Percentiles rank a stretch among this genome's conserved stretches.
phyloP scores from a whole-genome alignment of 2,329 filamentous ascomycete species.

The Aspergillus terreus region DNA sequence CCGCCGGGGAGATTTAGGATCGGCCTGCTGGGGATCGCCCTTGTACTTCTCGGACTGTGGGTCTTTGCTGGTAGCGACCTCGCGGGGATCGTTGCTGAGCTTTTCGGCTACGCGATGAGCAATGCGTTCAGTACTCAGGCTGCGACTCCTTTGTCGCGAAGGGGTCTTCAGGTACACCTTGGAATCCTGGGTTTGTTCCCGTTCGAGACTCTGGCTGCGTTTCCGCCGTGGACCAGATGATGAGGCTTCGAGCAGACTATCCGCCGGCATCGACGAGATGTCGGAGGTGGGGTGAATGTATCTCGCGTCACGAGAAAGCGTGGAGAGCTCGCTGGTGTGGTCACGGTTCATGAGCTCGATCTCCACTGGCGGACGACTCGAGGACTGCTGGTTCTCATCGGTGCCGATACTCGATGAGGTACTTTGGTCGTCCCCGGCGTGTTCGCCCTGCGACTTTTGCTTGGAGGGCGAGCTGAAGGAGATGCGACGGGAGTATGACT shows the following conservation, averaged over 20 bases:
- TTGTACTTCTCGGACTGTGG: slow-evolving; percentile 42
- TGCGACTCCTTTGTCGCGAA: slow-evolving; percentile 56
- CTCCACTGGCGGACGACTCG: slow-evolving; percentile 69
- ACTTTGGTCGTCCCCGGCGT: slow-evolving; percentile 59
- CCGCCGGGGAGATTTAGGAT: slow-evolving; percentile 45
- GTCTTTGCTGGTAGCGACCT: slow-evolving; percentile 42
- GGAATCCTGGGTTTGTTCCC: slow-evolving; percentile 30
- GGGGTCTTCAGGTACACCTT: slow-evolving; percentile 57
- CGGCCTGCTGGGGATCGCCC: slow-evolving; percentile 42
- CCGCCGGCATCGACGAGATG: slow-evolving; percentile 77
- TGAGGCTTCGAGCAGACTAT: slow-evolving; percentile 62
- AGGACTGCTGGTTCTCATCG: slow-evolving; percentile 72
- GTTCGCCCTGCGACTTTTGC: slow-evolving; percentile 30
- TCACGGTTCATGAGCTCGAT: slow-evolving; percentile 74
- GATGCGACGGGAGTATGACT: slow-evolving; percentile 65
- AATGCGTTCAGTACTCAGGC: slow-evolving; percentile 63
- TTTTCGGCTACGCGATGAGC: slow-evolving; percentile 68
- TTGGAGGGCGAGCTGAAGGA: slow-evolving; percentile 51
- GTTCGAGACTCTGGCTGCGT: slow-evolving; percentile 50
- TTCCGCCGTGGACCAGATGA: slow-evolving; percentile 45
- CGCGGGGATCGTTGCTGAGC: slow-evolving; percentile 50
- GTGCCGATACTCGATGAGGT: slow-evolving; percentile 73
- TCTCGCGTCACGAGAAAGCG: slow-evolving; percentile 56
- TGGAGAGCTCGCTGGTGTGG: slow-evolving; percentile 64
- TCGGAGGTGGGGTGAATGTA: slow-evolving; percentile 73